A percentile compares a stretch with the other conserved stretches of the same genome.
These are phyloP conservation scores for Naganishia albida DNA, from an alignment of 1,284 basidiomycete genomes.

Conservation along the genomic window DNA sequence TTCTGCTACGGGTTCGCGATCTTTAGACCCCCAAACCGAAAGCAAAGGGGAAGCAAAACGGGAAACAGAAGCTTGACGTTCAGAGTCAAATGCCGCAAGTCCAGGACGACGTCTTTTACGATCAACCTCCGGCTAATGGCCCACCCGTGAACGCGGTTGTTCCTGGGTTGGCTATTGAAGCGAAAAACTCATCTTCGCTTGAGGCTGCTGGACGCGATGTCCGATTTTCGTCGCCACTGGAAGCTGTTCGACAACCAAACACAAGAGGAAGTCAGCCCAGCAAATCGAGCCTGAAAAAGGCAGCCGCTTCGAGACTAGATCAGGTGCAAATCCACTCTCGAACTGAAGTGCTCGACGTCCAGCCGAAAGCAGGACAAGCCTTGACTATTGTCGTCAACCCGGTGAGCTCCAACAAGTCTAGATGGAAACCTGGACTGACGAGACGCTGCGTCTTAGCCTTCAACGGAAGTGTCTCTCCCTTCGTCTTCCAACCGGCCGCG, in stretches of 20 bases:
- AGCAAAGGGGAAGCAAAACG: not conserved
- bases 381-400: not conserved
- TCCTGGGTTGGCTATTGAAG: not conserved
- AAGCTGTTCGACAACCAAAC: not conserved
- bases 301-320: not conserved
- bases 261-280: not conserved
- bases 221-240: constrained; percentile 13
- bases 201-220: not conserved
- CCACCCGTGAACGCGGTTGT: too few species aligned
- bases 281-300: constrained; percentile 5
- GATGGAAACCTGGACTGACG: too few species aligned
- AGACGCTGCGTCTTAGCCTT: too few species aligned
- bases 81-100: constrained; percentile 1
- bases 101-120: constrained; percentile 11
- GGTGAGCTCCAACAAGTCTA: not conserved
- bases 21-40: not conserved
- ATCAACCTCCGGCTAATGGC: not conserved
- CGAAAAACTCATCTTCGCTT: not conserved
- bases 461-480: too few species aligned
- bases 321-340: too few species aligned
- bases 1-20: not conserved
- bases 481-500: too few species aligned
- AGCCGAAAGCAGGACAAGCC: not conserved
- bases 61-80: not conserved
- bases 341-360: too few species aligned